These are phyloP conservation scores for Fereydounia khargensis DNA, from an alignment of 1,284 basidiomycete genomes.

Conservation along the genomic window DNA sequence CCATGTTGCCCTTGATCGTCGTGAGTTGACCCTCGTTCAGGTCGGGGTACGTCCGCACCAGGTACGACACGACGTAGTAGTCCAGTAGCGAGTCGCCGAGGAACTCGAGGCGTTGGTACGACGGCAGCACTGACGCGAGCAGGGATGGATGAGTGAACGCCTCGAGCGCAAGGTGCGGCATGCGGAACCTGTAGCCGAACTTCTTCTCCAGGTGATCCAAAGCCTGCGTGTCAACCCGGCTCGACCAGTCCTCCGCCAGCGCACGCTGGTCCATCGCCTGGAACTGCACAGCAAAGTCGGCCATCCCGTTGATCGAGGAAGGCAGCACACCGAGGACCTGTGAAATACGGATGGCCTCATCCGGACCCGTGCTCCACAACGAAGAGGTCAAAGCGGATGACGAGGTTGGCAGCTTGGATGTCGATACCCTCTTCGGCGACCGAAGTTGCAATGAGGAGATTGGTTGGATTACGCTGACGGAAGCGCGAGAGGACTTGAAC, in stretches of 20 bases:
- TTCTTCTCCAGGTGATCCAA: conserved; percentile 16
- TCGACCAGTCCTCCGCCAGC: conserved; percentile 11
- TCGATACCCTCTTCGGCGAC: conserved; percentile 47
- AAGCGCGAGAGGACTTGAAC: conserved; percentile 34
- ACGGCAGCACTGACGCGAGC: conserved; percentile 17
- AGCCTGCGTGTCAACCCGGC: conserved; percentile 1
- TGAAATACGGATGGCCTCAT: conserved; percentile 4
- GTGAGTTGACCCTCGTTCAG: conserved; percentile 28
- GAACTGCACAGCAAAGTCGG: conserved; percentile 12
- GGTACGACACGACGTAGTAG: conserved; percentile 11
- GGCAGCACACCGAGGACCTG: conserved; percentile 12
- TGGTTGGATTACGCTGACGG: conserved; percentile 22
- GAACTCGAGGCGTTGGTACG: conserved; percentile 46
- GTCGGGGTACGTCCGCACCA: conserved; percentile 3
- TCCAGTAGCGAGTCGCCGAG: conserved; percentile 44
- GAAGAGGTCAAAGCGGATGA: conserved; percentile 45
- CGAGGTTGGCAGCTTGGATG: conserved; percentile 39
- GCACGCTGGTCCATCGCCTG: conserved; percentile 4
- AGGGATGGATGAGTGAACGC: conserved; percentile 37
- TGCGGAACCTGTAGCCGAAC: conserved; percentile 22
- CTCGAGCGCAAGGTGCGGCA: conserved; percentile 39
- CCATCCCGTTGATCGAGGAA: not conserved
- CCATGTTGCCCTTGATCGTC: conserved; percentile 16
- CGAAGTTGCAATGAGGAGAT: conserved; percentile 40
- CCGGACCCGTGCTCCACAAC: conserved; percentile 1